phyloP scores from a whole-genome alignment of 257 asterid genomes.

The Fraxinus anomala region DNA sequence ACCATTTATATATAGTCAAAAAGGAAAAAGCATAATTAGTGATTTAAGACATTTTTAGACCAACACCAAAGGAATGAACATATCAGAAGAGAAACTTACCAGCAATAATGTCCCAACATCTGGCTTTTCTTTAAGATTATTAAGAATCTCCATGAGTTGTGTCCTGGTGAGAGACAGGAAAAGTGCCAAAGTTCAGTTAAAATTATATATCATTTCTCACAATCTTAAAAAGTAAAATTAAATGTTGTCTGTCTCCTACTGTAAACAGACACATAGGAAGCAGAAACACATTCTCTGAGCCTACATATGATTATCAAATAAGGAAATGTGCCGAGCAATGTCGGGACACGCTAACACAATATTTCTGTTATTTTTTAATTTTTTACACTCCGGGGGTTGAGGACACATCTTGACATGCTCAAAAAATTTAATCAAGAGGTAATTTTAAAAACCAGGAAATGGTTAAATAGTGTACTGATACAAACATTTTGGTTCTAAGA shows the following conservation, averaged over 20 bases:
- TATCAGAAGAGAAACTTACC: slow-evolving; percentile 42
- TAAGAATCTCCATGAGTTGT: slow-evolving; percentile 89
- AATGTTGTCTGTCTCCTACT: not conserved
- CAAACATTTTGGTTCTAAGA: not conserved
- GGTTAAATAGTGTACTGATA: not conserved
- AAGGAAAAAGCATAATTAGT: slow-evolving; percentile 21
- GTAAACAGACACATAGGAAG: not conserved
- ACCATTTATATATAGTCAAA: slow-evolving; percentile 9
- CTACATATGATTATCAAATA: not conserved
- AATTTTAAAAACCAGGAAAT: not conserved
- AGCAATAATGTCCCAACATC: slow-evolving; percentile 83
- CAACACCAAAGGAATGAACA: slow-evolving; percentile 9
- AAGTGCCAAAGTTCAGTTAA: slow-evolving; percentile 1
- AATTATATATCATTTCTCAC: not conserved
- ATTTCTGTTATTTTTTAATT: not conserved
- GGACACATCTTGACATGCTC: not conserved
- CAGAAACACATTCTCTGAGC: not conserved
- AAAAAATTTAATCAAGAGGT: not conserved
- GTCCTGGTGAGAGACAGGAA: slow-evolving; percentile 18
- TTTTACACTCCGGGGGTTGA: not conserved
- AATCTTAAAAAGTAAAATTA: not conserved
- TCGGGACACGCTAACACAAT: not conserved
- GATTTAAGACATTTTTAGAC: not conserved
- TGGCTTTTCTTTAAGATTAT: slow-evolving; percentile 88
- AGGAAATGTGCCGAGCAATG: not conserved